phyloP scores from a whole-genome alignment of 495 filamentous ascomycete genomes.

The Penicillium coprophilum region DNA sequence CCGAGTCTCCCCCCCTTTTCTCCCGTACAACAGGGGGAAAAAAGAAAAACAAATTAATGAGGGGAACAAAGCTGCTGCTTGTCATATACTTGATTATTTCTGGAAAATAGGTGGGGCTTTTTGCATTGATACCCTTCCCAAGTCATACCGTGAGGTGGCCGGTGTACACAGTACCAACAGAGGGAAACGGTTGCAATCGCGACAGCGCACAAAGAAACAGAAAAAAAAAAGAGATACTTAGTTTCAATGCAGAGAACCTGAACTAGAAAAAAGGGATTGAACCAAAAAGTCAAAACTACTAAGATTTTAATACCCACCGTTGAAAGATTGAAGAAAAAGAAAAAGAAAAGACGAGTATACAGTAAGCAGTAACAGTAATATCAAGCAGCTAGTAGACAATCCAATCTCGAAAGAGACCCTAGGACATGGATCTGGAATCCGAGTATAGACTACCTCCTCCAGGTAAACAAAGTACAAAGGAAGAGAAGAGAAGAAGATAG shows the following conservation, averaged over 20 bases:
- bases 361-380: not conserved
- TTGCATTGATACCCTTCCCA: slow-evolving; percentile 14
- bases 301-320: slow-evolving; percentile 14
- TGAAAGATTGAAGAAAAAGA: slow-evolving; percentile 1
- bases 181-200: slow-evolving; percentile 24
- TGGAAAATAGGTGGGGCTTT: slow-evolving; percentile 28
- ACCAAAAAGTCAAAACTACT: not conserved
- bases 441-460: slow-evolving; percentile 16
- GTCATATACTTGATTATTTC: slow-evolving; percentile 22
- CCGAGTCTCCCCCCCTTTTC: slow-evolving; percentile 11
- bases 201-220: slow-evolving; percentile 21
- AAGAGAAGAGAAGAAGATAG: not conserved
- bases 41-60: slow-evolving; percentile 18
- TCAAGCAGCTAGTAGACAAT: not conserved
- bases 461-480: not conserved
- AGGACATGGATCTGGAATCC: slow-evolving; percentile 10
- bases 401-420: not conserved
- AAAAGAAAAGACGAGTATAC: slow-evolving; percentile 5
- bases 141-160: slow-evolving; percentile 22
- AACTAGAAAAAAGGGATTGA: slow-evolving; percentile 18
- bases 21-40: slow-evolving; percentile 16
- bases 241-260: slow-evolving; percentile 20
- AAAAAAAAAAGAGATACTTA: not conserved
- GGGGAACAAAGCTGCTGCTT: not conserved
- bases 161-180: slow-evolving; percentile 16